Evolutionary conservation across 2,329 filamentous ascomycete genomes (phyloP), one percentile per base, ranked within the genome.

Genomic region (Dactylellina cionopaga): DNA sequence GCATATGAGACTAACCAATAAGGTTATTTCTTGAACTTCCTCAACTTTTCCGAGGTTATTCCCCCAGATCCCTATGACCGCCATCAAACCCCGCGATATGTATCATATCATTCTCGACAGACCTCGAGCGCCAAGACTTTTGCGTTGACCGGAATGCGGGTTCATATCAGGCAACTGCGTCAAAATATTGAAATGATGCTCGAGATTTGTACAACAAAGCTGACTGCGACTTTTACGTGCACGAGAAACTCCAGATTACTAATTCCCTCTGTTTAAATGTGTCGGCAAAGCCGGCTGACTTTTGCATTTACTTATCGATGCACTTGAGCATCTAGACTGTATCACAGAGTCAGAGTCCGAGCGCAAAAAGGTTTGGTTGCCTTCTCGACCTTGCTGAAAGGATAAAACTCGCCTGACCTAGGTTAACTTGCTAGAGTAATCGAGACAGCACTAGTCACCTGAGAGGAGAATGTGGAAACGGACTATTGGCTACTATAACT

Each of bases 1-100:
- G 59, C 47, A 64, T 46, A 17, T 37, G 29, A 13, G 15, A 15
- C 5, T 9, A 31, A 25, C 17, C 33, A 10, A 29, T 24, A 17
- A 13, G 5, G 9, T 43, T 29, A 33, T 54, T 17, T 64, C 10
- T 55, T 35, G 55, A 25, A 43, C n/a, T 35, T 46, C 24, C 11
- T 25, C 37, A n/a, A n/a, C n/a, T n/a, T 35, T 64, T 55, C 59
- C 59, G 59, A 64, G 59, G 59, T 64, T 64, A 55, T 64, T 37
- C 41, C n/a, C n/a, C 59, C 17, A 62, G 13, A 47, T 43, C 59
- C 59, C 29, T 55, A 17, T 54, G 47, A 39, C 59, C 59, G 47
- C 11, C 27, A 19, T 43, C 47, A 15, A 13, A 10, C 43, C 37
- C 46, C 25, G 2, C 11, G 15, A 35, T 6, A 46, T 44, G 35